Conservation (phyloP, 2,329 filamentous ascomycete genomes). For the Talaromyces sp. region DNA sequence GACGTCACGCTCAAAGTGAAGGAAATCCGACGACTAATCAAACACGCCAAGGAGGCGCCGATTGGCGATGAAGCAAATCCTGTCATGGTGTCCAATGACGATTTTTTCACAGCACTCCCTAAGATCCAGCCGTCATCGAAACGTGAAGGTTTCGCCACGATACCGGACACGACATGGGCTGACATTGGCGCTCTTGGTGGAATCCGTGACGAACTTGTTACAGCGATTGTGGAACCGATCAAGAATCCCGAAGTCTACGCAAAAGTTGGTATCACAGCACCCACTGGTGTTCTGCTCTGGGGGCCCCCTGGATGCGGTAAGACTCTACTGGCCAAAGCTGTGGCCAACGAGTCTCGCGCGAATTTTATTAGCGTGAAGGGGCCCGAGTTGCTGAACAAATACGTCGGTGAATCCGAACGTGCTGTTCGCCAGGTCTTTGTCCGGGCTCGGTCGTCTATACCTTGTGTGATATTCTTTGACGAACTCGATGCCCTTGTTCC, state of each 20-base stretch:
- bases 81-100: slow-evolving; percentile 56
- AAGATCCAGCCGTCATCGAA: slow-evolving; percentile 76
- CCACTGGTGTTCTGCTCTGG: slow-evolving; percentile 89
- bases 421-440: slow-evolving; percentile 89
- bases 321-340: slow-evolving; percentile 90
- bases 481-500: slow-evolving; percentile 92
- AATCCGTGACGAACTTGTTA: slow-evolving; percentile 76
- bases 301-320: slow-evolving; percentile 96
- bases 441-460: slow-evolving; percentile 77
- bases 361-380: slow-evolving; percentile 99
- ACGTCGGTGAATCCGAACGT: slow-evolving; percentile 92
- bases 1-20: slow-evolving; percentile 37
- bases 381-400: slow-evolving; percentile 94
- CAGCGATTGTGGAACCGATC: slow-evolving; percentile 87
- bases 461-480: slow-evolving; percentile 97
- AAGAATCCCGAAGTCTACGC: slow-evolving; percentile 72
- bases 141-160: slow-evolving; percentile 89
- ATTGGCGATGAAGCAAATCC: slow-evolving; percentile 52
- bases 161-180: slow-evolving; percentile 88
- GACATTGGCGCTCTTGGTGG: slow-evolving; percentile 80
- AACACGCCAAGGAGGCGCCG: slow-evolving; percentile 48
- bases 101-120: slow-evolving; percentile 72
- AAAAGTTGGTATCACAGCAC: slow-evolving; percentile 71
- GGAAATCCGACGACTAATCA: slow-evolving; percentile 50
- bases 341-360: slow-evolving; percentile 89